phyloP scores from a whole-genome alignment of 2,329 filamentous ascomycete genomes.

The Fusarium luffae region DNA sequence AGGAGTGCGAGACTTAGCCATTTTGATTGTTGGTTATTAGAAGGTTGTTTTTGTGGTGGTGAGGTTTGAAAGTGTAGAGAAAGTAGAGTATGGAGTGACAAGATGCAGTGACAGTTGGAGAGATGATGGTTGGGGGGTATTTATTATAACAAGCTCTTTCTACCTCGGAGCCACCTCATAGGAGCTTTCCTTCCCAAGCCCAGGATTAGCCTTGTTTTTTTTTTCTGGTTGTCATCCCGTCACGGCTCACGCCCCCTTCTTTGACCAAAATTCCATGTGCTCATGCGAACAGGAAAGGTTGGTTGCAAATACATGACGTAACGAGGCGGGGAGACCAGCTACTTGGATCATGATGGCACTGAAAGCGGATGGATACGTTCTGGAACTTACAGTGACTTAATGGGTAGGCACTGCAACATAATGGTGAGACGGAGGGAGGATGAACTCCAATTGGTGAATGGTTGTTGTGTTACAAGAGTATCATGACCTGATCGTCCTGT shows the following conservation, averaged over 20 bases:
- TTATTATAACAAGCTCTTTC: conserved; percentile 25
- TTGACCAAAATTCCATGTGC: conserved; percentile 30
- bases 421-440: neutral
- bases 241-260: conserved; percentile 15
- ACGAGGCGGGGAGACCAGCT: conserved; percentile 33
- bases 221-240: conserved; percentile 18
- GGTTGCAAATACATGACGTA: conserved; percentile 47
- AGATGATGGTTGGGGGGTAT: conserved; percentile 35
- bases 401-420: neutral
- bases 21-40: conserved; percentile 11
- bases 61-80: neutral
- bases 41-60: neutral
- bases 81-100: conserved; percentile 17
- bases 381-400: neutral
- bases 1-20: conserved; percentile 61
- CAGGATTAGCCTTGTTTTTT: conserved; percentile 21
- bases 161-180: conserved; percentile 16
- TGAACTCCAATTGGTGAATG: neutral
- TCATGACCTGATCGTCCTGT: neutral
- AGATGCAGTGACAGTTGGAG: conserved; percentile 11
- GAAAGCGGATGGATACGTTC: conserved; percentile 11
- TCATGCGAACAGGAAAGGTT: conserved; percentile 31
- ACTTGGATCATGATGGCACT: conserved; percentile 32
- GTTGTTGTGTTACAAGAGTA: neutral
- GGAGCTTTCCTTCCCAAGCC: conserved; percentile 15